Evolutionary conservation across 805 yeast species (phyloP).

Genomic region (Monosporozyma servazzii): DNA sequence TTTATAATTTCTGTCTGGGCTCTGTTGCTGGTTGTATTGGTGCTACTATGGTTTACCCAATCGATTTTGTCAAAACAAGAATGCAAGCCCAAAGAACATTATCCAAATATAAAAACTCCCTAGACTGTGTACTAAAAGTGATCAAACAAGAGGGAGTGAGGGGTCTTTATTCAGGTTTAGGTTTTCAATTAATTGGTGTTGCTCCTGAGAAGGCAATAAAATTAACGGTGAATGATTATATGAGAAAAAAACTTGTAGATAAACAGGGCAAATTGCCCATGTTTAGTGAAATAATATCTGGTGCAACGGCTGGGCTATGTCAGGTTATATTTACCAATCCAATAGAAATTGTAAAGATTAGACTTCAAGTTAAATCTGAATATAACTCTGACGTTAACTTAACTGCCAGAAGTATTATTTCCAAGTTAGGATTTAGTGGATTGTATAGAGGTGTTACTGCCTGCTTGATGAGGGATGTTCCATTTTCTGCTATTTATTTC

Average conservation of each 20-base stretch:
- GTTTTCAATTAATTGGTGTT: slow-evolving; percentile 92
- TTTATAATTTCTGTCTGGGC: slow-evolving; percentile 81
- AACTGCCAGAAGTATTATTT: slow-evolving; percentile 53
- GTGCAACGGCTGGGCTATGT: slow-evolving; percentile 92
- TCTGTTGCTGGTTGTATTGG: slow-evolving; percentile 97
- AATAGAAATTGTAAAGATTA: slow-evolving; percentile 86
- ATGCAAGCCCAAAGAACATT: slow-evolving; percentile 89
- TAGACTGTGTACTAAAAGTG: slow-evolving; percentile 80
- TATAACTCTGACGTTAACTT: slow-evolving; percentile 31
- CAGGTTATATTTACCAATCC: slow-evolving; percentile 96
- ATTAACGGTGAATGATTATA: slow-evolving; percentile 84
- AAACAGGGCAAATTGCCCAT: slow-evolving; percentile 39
- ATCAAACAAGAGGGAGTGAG: slow-evolving; percentile 64
- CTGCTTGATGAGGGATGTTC: slow-evolving; percentile 88
- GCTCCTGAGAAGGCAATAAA: slow-evolving; percentile 98
- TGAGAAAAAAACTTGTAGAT: slow-evolving; percentile 63
- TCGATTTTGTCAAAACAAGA: slow-evolving; percentile 90
- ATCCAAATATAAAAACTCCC: slow-evolving; percentile 63
- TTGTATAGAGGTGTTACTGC: slow-evolving; percentile 88
- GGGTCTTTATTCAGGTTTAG: slow-evolving; percentile 87
- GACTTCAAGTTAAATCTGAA: slow-evolving; percentile 90
- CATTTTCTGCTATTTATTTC: slow-evolving; percentile 93
- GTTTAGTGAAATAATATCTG: slow-evolving; percentile 71
- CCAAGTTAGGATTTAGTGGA: slow-evolving; percentile 73
- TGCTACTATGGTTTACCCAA: slow-evolving; percentile 96